These are phyloP conservation scores for Gyrodon lividus DNA, from an alignment of 768 basidiomycete genomes.

Conservation along the genomic window DNA sequence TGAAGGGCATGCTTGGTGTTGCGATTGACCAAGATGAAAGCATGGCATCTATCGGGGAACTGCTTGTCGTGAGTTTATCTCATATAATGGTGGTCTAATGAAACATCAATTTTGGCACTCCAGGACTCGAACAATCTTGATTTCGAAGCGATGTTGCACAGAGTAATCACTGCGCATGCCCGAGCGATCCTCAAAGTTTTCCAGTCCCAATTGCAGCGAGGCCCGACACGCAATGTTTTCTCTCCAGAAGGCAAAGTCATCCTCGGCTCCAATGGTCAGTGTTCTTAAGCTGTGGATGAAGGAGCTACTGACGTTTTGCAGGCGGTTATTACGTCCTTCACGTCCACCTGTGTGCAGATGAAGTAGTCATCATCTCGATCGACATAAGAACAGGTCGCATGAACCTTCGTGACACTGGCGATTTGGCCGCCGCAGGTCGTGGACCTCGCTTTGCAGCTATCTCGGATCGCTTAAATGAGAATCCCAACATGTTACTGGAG, in stretches of 20 bases:
- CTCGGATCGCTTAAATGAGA: constrained; percentile 66
- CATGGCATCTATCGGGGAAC: constrained; percentile 38
- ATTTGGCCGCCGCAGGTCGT: constrained; percentile 71
- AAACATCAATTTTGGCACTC: not conserved
- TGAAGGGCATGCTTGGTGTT: constrained; percentile 63
- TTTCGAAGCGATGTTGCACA: constrained; percentile 65
- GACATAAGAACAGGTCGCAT: constrained; percentile 79
- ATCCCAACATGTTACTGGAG: constrained; percentile 57
- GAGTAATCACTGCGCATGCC: constrained; percentile 65
- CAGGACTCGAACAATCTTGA: constrained; percentile 71
- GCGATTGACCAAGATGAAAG: constrained; percentile 49
- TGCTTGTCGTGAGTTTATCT: constrained; percentile 54
- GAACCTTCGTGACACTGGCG: constrained; percentile 77
- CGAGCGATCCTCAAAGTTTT: constrained; percentile 58
- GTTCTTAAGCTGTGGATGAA: not conserved
- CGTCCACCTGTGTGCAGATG: constrained; percentile 72
- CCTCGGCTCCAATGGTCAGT: constrained; percentile 55
- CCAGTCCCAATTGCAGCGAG: constrained; percentile 52
- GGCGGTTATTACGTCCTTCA: constrained; percentile 59
- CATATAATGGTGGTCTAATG: not conserved
- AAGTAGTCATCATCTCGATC: constrained; percentile 72
- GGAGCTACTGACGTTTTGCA: constrained; percentile 24
- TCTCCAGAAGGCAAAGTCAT: constrained; percentile 58
- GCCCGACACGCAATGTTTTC: constrained; percentile 55
- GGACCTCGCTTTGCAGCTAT: constrained; percentile 61